A percentile compares a stretch with the other conserved stretches of the same genome.
Evolutionary conservation across 495 filamentous ascomycete species (phyloP).

Genomic region (Aspergillus sclerotiicarbonarius): DNA sequence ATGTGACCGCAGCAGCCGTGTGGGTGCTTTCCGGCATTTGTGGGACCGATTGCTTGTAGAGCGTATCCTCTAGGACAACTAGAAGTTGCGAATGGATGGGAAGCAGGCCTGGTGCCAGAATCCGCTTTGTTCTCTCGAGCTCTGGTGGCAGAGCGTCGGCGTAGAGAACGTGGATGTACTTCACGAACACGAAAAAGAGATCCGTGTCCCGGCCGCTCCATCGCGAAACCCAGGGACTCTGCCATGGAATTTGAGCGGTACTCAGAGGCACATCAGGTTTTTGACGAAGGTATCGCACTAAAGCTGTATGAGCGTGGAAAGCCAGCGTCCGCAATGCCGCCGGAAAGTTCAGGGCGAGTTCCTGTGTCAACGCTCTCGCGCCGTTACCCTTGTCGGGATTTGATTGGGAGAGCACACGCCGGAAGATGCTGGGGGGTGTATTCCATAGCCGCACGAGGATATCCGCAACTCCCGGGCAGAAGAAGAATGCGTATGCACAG

Average conservation of each 20-base stretch:
- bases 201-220: conserved; percentile 93
- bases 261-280: conserved; percentile 66
- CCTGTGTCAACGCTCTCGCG: conserved; percentile 40
- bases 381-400: conserved; percentile 44
- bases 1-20: conserved; percentile 61
- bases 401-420: conserved; percentile 68
- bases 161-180: conserved; percentile 81
- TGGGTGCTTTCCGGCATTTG: conserved; percentile 50
- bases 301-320: conserved; percentile 64
- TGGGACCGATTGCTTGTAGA: conserved; percentile 65
- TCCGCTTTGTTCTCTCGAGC: conserved; percentile 59
- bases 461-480: conserved; percentile 86
- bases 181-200: conserved; percentile 90
- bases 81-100: conserved; percentile 85
- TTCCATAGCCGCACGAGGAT: conserved; percentile 83
- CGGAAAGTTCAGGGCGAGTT: conserved; percentile 72
- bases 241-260: conserved; percentile 74
- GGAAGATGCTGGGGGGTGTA: conserved; percentile 60
- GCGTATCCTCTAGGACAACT: conserved; percentile 75
- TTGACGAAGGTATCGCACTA: conserved; percentile 64
- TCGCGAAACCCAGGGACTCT: conserved; percentile 78
- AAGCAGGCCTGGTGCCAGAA: conserved; percentile 74
- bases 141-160: conserved; percentile 74
- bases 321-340: conserved; percentile 64
- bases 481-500: conserved; percentile 94